Conservation (phyloP, 2,329 filamentous ascomycete species). For the Aspergillus vadensis region DNA sequence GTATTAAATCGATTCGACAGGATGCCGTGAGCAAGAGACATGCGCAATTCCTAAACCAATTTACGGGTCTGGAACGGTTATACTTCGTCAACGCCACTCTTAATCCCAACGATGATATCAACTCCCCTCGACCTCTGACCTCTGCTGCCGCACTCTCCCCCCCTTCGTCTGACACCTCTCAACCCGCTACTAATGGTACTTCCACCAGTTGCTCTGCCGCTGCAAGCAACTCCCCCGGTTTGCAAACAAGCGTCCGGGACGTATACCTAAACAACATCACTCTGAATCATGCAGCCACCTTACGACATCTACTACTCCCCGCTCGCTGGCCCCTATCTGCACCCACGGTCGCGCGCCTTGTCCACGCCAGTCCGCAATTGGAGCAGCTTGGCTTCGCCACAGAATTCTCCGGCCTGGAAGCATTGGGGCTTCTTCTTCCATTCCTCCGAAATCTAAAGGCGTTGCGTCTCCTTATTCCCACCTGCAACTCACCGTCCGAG, state of each 20-base stretch:
- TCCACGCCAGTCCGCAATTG: slow-evolving; percentile 58
- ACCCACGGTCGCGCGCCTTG: slow-evolving; percentile 52
- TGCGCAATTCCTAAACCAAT: slow-evolving; percentile 45
- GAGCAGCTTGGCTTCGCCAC: slow-evolving; percentile 60
- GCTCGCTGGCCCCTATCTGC: slow-evolving; percentile 57
- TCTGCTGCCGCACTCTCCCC: slow-evolving; percentile 32
- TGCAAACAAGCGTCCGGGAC: slow-evolving; percentile 40
- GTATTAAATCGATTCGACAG: slow-evolving; percentile 52
- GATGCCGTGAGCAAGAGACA: slow-evolving; percentile 52
- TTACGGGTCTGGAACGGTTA: slow-evolving; percentile 51
- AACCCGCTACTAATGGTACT: slow-evolving; percentile 19
- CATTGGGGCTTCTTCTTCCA: slow-evolving; percentile 42
- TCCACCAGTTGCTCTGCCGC: slow-evolving; percentile 30
- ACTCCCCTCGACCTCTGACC: slow-evolving; percentile 30
- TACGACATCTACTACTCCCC: slow-evolving; percentile 60
- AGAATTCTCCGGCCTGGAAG: slow-evolving; percentile 43
- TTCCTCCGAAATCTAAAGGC: slow-evolving; percentile 44
- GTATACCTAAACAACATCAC: slow-evolving; percentile 56
- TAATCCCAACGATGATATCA: slow-evolving; percentile 34
- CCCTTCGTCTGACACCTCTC: slow-evolving; percentile 24
- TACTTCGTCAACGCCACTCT: slow-evolving; percentile 53
- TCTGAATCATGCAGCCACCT: slow-evolving; percentile 51
- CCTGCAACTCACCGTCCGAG: slow-evolving; percentile 18
- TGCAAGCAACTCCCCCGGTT: slow-evolving; percentile 26
- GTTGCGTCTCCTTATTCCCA: slow-evolving; percentile 45